Conservation (phyloP, 106 monocot species). For the Xerophyta viscosa region DNA sequence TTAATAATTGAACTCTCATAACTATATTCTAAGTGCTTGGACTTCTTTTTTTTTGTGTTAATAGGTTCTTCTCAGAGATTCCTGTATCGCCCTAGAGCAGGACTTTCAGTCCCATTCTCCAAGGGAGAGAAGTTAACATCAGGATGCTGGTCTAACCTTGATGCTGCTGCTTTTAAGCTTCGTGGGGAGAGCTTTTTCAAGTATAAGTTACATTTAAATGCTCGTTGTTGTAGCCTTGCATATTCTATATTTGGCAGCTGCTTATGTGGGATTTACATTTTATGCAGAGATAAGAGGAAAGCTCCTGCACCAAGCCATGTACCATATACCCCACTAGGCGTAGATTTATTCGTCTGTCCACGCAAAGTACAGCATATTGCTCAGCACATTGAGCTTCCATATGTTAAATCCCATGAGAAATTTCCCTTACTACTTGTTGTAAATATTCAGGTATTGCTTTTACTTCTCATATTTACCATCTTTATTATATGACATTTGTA, state of each 20-base stretch:
- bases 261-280: neutral
- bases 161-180: slow-evolving; percentile 83
- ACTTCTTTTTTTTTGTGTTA: neutral
- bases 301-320: slow-evolving; percentile 31
- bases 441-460: slow-evolving; percentile 99
- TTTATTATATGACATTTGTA: no score
- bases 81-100: slow-evolving; percentile 66
- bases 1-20: no score
- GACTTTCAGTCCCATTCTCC: slow-evolving; percentile 44
- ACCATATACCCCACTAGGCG: slow-evolving; percentile 69
- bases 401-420: slow-evolving; percentile 54
- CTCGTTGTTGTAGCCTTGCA: no score
- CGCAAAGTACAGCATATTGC: slow-evolving; percentile 72
- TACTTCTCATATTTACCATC: no score
- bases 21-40: no score
- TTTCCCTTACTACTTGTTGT: slow-evolving; percentile 82
- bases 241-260: neutral
- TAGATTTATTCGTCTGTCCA: slow-evolving; percentile 61
- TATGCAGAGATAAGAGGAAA: slow-evolving; percentile 73
- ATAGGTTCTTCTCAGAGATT: slow-evolving; percentile 83
- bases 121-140: slow-evolving; percentile 35
- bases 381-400: slow-evolving; percentile 73
- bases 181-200: slow-evolving; percentile 84
- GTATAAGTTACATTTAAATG: slow-evolving; percentile 40
- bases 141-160: slow-evolving; percentile 72